Evolutionary conservation across 2,329 filamentous ascomycete genomes (phyloP).

Genomic region (Phoma herbarum): DNA sequence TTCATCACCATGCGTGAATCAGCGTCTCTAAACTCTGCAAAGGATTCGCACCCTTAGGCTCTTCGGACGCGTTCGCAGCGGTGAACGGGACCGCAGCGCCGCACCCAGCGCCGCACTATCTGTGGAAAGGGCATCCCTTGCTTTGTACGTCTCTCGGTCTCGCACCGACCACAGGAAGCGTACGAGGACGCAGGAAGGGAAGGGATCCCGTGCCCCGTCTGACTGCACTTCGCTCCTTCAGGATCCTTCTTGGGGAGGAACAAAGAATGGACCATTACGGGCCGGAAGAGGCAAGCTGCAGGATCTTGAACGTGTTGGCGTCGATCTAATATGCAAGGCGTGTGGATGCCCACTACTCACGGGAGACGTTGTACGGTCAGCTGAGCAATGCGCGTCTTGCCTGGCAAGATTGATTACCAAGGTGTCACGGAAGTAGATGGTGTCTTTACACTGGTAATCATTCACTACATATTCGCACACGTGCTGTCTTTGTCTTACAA

Average conservation of each 20-base stretch:
- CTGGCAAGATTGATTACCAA: neutral
- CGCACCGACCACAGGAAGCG: neutral
- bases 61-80: conserved; percentile 3
- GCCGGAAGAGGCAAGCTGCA: neutral
- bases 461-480: conserved; percentile 25
- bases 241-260: neutral
- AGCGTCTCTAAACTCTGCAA: too few species aligned
- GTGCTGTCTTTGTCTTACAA: conserved; percentile 27
- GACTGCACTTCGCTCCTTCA: neutral
- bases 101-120: neutral
- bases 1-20: conserved; percentile 9
- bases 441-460: conserved; percentile 20
- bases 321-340: conserved; percentile 6
- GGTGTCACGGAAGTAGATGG: conserved; percentile 5
- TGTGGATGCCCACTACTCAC: neutral
- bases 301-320: neutral
- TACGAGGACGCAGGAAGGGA: neutral
- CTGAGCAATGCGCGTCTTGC: neutral
- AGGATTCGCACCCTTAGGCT: neutral
- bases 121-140: neutral
- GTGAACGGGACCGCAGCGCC: neutral
- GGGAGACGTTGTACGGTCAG: neutral
- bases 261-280: neutral
- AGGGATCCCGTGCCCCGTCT: neutral
- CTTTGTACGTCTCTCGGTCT: conserved; percentile 1